Evolutionary conservation across 2,329 filamentous ascomycete genomes (phyloP).

Genomic region (Elsinoe australis): DNA sequence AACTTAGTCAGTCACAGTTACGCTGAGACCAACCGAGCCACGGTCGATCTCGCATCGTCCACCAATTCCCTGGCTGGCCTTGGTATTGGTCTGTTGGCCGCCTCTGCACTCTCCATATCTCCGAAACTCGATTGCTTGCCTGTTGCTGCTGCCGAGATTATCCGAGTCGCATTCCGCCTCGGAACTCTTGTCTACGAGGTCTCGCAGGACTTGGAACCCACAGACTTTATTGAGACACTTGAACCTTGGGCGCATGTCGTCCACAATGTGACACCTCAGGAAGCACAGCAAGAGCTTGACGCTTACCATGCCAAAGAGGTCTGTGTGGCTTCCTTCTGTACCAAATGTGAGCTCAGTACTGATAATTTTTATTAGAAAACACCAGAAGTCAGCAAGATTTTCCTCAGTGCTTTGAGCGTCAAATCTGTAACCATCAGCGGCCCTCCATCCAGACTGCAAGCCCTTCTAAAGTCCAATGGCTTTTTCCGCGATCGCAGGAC

Average conservation of each 20-base stretch:
- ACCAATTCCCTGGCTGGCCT: constrained; percentile 35
- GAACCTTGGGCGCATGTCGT: constrained; percentile 41
- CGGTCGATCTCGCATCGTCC: no score
- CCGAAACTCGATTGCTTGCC: constrained; percentile 35
- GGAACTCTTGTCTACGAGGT: constrained; percentile 39
- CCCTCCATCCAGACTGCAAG: constrained; percentile 27
- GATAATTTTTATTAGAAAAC: constrained; percentile 8
- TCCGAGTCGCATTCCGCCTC: constrained; percentile 42
- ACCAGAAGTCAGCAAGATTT: constrained; percentile 25
- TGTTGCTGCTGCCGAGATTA: constrained; percentile 35
- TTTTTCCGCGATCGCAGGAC: constrained; percentile 22
- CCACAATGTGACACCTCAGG: constrained; percentile 27
- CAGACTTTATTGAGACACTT: constrained; percentile 30
- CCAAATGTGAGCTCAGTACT: background rate
- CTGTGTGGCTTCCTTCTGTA: background rate
- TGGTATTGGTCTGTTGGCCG: constrained; percentile 40
- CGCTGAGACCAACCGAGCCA: no score
- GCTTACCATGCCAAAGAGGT: constrained; percentile 26
- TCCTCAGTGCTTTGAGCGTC: constrained; percentile 25
- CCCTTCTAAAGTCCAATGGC: constrained; percentile 24
- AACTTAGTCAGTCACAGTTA: no score
- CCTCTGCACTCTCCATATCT: constrained; percentile 39
- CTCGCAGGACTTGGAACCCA: constrained; percentile 34
- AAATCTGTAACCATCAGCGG: constrained; percentile 29
- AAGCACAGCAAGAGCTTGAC: constrained; percentile 37